Evolutionary conservation across 2,329 filamentous ascomycete species (phyloP).

Genomic region (Penicillium sp.): DNA sequence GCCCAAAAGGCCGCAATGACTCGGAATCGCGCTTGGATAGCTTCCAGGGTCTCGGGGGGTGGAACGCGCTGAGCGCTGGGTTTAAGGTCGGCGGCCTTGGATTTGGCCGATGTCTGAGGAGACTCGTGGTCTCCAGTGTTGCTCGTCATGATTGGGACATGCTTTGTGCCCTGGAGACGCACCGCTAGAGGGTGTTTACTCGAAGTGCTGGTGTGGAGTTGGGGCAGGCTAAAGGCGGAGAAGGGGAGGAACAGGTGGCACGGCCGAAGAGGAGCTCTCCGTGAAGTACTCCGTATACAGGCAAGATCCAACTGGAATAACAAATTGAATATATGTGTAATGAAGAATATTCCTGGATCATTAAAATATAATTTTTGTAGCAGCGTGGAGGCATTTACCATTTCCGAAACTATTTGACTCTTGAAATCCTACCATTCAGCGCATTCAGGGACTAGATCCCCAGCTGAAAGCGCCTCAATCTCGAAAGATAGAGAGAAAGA

Average conservation of each 20-base stretch:
- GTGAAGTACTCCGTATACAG: background rate
- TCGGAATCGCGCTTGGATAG: conserved; percentile 70
- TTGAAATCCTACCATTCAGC: background rate
- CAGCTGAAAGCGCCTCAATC: background rate
- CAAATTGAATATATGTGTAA: background rate
- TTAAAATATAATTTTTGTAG: background rate
- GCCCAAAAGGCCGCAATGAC: conserved; percentile 92
- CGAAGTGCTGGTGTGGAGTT: conserved; percentile 11
- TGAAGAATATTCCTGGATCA: background rate
- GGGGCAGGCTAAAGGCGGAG: conserved; percentile 32
- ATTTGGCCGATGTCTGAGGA: conserved; percentile 29
- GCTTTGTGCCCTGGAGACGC: conserved; percentile 32
- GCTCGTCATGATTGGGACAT: conserved; percentile 45
- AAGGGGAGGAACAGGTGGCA: conserved; percentile 24
- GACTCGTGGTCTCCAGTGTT: conserved; percentile 43
- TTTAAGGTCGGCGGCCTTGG: conserved; percentile 23
- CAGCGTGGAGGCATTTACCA: background rate
- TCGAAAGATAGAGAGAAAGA: background rate
- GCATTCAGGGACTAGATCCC: background rate
- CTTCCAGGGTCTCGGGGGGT: conserved; percentile 77
- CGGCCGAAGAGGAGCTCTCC: background rate
- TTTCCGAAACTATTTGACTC: background rate
- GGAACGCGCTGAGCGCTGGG: conserved; percentile 55
- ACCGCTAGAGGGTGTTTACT: conserved; percentile 21
- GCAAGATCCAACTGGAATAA: too few relatives aligned